phyloP scores from a whole-genome alignment of 2,329 filamentous ascomycete genomes.

The Venturia aucupariae region DNA sequence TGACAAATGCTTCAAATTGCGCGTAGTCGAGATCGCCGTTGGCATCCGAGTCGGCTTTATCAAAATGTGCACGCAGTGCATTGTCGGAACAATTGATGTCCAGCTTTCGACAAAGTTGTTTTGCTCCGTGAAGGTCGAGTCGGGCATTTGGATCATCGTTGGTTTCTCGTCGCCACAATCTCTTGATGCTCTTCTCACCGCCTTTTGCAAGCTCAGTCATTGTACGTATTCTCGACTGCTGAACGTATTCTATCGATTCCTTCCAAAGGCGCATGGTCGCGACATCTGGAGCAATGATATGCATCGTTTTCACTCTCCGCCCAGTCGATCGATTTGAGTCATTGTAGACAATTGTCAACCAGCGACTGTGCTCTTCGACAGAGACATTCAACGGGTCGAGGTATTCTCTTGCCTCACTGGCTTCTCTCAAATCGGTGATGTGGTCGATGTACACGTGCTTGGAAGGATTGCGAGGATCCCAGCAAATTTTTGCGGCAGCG shows the following conservation, averaged over 20 bases:
- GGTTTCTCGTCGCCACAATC: constrained; percentile 84
- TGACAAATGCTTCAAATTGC: constrained; percentile 78
- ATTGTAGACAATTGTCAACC: constrained; percentile 86
- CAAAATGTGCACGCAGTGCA: constrained; percentile 65
- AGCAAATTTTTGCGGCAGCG: constrained; percentile 76
- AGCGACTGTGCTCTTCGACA: constrained; percentile 54
- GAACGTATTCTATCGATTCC: constrained; percentile 71
- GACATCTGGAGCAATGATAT: constrained; percentile 70
- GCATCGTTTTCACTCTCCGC: constrained; percentile 63
- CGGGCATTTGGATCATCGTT: constrained; percentile 53
- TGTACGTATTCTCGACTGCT: constrained; percentile 75
- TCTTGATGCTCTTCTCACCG: constrained; percentile 65
- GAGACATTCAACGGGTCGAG: constrained; percentile 56
- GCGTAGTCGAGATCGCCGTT: constrained; percentile 62
- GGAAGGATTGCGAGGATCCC: constrained; percentile 68
- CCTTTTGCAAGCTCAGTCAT: constrained; percentile 79
- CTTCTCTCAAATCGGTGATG: constrained; percentile 80
- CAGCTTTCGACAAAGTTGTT: constrained; percentile 75
- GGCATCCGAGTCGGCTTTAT: constrained; percentile 56
- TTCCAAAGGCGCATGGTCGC: constrained; percentile 72
- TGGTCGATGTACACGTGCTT: constrained; percentile 94
- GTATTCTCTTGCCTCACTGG: constrained; percentile 74
- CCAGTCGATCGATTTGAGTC: constrained; percentile 69
- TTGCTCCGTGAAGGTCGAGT: constrained; percentile 69
- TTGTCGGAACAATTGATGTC: constrained; percentile 83